Base-by-base conservation (phyloP, 2,329 filamentous ascomycete species). In the Epichloe typhina region DNA sequence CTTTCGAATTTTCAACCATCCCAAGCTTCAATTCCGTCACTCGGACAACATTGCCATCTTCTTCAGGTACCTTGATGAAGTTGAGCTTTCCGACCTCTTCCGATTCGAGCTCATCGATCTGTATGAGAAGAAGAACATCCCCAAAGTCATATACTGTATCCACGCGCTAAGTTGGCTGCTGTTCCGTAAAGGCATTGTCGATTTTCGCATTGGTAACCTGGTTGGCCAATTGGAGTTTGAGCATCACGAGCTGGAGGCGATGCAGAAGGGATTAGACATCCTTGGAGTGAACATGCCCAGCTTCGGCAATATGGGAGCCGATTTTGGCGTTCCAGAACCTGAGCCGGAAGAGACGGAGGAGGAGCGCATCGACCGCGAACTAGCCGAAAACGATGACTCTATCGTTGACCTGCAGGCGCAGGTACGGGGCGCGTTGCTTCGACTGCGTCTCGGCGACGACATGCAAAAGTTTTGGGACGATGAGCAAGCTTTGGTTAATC, bases 91-190 rank as follows among this genome's bases (percentile, higher is more conserved):
- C 1, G 94, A 98, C 59, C 77, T 98, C 17, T 98, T 98, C 66
- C 83, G 91, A 52, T 98, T 98, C 66, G 93, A 98, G 66, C 75
- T 97, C 44, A 95, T 97, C 56, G 93, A 98, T 67, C 72, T 98
- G 12, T 98, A 98, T 71, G 94, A 98, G 69, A 98, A 97, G 74
- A 98, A 98, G 70, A 98, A 98, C 61, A 94, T 97, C 1, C 93
- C 93, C 4, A 98, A 97, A 67, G 94, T 97, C 64, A 98, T 98
- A 55, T 95, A 98, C 70, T 98, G 93, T 64, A 93, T 98, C 49
- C 93, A 98, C 62, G 93, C 93, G 0, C 73, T 98, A 17, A 97
- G 91, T 64, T 98, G 91, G 89, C 76, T 98, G n/a, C 75, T 98
- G 11, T 96, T 88, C 67, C 84, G 93, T 46, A 93, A 96, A 65